phyloP scores from a whole-genome alignment of 148 eudicot genomes.

The Rhododendron molle region DNA sequence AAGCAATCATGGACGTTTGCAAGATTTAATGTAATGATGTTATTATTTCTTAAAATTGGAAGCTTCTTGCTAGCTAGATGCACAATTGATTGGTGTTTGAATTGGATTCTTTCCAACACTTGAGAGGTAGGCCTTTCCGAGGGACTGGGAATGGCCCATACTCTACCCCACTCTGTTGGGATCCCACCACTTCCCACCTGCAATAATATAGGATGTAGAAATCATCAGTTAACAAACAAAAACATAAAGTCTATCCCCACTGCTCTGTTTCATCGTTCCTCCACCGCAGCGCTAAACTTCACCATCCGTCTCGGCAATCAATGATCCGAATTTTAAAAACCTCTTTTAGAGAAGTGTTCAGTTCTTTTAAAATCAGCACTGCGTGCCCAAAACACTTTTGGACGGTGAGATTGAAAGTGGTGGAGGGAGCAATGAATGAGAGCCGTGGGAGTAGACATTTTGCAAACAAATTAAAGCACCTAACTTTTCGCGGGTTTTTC shows the following conservation, averaged over 20 bases:
- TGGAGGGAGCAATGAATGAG: too few relatives aligned
- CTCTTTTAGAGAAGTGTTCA: too few relatives aligned
- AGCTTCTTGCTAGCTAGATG: not conserved
- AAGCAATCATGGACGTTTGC: not conserved
- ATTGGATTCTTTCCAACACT: slow-evolving; percentile 38
- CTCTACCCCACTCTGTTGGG: slow-evolving; percentile 32
- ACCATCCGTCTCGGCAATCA: too few relatives aligned
- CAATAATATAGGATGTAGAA: slow-evolving; percentile 11
- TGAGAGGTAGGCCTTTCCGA: slow-evolving; percentile 59
- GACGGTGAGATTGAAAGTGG: too few relatives aligned
- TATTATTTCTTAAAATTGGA: not conserved
- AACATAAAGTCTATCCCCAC: too few relatives aligned
- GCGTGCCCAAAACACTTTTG: too few relatives aligned
- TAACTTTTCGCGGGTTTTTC: too few relatives aligned
- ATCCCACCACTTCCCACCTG: slow-evolving; percentile 75
- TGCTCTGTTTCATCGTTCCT: too few relatives aligned
- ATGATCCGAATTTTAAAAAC: too few relatives aligned
- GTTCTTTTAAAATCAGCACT: too few relatives aligned
- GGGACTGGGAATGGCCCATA: slow-evolving; percentile 82
- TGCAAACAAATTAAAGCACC: not conserved
- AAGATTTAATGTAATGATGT: not conserved
- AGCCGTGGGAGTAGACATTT: too few relatives aligned
- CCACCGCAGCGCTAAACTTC: too few relatives aligned
- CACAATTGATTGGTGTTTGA: not conserved
- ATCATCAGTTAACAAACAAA: not conserved